Base-by-base conservation (phyloP, 352 stramenopile species). In the Phytophthora pistaciae region DNA sequence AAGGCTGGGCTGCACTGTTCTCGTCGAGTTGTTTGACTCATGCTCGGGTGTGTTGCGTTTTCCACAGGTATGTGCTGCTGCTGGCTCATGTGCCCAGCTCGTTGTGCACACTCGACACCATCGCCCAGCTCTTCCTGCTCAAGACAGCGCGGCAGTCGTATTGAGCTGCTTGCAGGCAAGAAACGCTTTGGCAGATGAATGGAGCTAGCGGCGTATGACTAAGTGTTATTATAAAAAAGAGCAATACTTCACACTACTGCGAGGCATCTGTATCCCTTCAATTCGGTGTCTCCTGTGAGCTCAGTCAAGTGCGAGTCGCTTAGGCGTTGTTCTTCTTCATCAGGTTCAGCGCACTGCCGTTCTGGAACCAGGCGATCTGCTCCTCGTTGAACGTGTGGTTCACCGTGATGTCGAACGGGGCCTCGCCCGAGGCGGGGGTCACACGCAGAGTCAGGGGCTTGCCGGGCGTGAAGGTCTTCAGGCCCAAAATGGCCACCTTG, bases 351-450 rank as follows among this genome's bases (percentile, higher is more conserved):
- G 94, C 94, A 69, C 88, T 97, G 78, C 94, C 94, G 77, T 94
- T 84, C 88, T 98, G 96, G 82, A 98, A 98, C 94, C 94, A 98
- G 60, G 95, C 89, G 72, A 98, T 98, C 81, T 98, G 94, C 81
- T 98, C 92, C 66, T 96, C 82, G 81, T 98, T 98, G 81, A 97
- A 98, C 68, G 94, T 98, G 85, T 98, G 94, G 81, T 98, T 98
- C 56, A 98, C 91, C 74, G 83, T 91, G 63, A 98, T 91, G 56
- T 96, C 88, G 67, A 98, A 98, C 31, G 84, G 25, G 58, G 81
- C 52, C 29, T 74, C 80, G 64, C 90, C 88, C 11, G 70, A 83
- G 21, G 69, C 74, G 21, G 91, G 92, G 48, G 81, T 87, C 56
- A 98, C 90, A 52, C 87, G 82, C 56, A 98, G 55, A 64, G 79